Conservation (phyloP, 192 early-diverging fungal genomes). For the Coemansia sp. region DNA sequence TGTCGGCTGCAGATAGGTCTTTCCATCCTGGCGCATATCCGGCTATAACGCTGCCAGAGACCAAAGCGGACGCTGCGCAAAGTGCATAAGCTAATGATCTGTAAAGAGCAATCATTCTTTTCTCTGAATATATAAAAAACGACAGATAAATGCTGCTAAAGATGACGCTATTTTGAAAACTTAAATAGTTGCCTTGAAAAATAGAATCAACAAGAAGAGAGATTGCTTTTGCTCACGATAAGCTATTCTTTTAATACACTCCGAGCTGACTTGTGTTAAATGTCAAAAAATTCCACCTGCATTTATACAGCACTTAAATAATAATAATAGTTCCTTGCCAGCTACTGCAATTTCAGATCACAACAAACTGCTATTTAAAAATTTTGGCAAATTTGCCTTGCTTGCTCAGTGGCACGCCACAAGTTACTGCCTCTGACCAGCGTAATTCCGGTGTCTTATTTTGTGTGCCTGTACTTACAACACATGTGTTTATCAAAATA, state of each 20-base stretch:
- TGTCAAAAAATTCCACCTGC: background rate
- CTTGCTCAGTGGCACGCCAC: background rate
- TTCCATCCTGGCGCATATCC: constrained; percentile 48
- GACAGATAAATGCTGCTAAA: no score
- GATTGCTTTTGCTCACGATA: background rate
- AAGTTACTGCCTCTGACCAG: background rate
- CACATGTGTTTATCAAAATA: background rate
- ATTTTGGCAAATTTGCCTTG: constrained; percentile 4
- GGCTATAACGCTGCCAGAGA: constrained; percentile 24
- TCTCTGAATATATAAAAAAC: no score
- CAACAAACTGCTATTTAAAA: background rate
- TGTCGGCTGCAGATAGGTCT: constrained; percentile 20
- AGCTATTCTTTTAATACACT: no score
- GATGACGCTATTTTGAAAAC: no score
- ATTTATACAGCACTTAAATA: no score
- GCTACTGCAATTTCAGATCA: background rate
- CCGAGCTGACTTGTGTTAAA: no score
- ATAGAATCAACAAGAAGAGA: background rate
- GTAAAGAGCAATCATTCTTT: background rate
- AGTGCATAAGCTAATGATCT: background rate
- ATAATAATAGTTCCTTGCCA: no score
- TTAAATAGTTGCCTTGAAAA: background rate
- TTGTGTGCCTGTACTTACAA: no score
- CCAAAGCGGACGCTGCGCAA: background rate
- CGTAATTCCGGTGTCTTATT: background rate